Percentiles rank a stretch among this genome's conserved stretches.
Conservation (phyloP, 345 rosid species). For the Hypericum perforatum region DNA sequence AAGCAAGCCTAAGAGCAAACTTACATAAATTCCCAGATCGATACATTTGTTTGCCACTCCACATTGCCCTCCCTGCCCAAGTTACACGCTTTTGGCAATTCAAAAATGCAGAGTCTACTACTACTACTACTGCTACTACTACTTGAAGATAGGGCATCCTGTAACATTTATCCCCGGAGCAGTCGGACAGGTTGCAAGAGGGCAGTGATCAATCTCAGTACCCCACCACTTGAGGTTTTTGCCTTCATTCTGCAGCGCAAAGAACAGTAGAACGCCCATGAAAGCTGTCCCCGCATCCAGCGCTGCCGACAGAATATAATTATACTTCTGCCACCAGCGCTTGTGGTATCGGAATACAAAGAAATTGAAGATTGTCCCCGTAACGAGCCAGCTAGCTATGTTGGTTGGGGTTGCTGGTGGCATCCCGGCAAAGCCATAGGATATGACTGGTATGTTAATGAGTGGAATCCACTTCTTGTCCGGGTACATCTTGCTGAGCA, state of each 20-base stretch:
- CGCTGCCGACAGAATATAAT: constrained; percentile 90
- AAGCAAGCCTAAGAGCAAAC: too few species aligned
- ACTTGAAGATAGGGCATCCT: constrained; percentile 54
- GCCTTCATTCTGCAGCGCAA: constrained; percentile 69
- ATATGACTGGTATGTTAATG: constrained; percentile 90
- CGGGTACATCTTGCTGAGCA: constrained; percentile 69
- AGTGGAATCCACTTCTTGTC: constrained; percentile 92
- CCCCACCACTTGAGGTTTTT: constrained; percentile 86
- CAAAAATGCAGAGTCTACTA: too few species aligned
- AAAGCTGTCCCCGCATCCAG: constrained; percentile 97
- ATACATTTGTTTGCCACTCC: too few species aligned
- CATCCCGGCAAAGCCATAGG: constrained; percentile 97
- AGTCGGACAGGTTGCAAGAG: constrained; percentile 79
- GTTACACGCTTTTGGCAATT: too few species aligned
- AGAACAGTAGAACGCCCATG: constrained; percentile 91
- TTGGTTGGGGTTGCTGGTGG: constrained; percentile 99
- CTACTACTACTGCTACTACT: constrained; percentile 1
- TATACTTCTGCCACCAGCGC: constrained; percentile 99
- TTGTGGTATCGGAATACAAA: constrained; percentile 80
- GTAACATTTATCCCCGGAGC: constrained; percentile 60
- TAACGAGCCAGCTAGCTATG: constrained; percentile 90
- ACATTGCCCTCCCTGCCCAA: too few species aligned
- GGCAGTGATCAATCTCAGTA: constrained; percentile 74
- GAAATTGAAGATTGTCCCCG: constrained; percentile 90
- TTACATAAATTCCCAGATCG: too few species aligned